Base-by-base conservation (phyloP, 2,329 filamentous ascomycete species). In the Exophiala dermatitidis region DNA sequence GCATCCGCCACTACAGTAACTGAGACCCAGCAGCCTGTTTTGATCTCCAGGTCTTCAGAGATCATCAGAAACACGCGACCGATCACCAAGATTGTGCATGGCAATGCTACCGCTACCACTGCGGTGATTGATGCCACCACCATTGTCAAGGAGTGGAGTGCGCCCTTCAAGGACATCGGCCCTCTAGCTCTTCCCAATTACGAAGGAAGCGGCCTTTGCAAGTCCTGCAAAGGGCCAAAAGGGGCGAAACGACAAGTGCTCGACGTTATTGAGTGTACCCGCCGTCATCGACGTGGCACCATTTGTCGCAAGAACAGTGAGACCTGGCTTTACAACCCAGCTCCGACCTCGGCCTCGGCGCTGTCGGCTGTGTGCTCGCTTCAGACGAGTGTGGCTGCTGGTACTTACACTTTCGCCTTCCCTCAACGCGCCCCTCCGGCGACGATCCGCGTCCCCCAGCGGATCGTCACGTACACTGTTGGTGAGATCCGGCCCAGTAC, bases 81-180 rank as follows among this genome's bases (percentile, higher is more conserved):
- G 19, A 12, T 34, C n/a, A 46, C 28, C 43, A 32, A 34, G n/a
- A 30, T 46, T 32, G 8, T 7, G 12, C 29, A 32, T 19, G 31
- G 29, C 28, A 19, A 19, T 19, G 19, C 19, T 10, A 46, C 26
- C 4, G 29, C 26, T 38, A 33, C 49, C 33, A 40, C 50, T 10
- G 41, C 49, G 4, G 34, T 31, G 12, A 44, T 42, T 8, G 33
- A 41, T 5, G 46, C 46, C 34, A 46, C 42, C 30, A 52, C 50
- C 6, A 9, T 30, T n/a, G 43, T 52, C 28, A 52, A 52, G 30
- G 50, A 52, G 29, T 52, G 50, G 50, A 46, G 33, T 29, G 50
- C 50, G 4, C 10, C 29, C 7, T 52, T 46, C 43, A 46, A 52
- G 10, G 31, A 46, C 29, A 26, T 52, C 7, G 44, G 50, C 36